Evolutionary conservation across 257 asterid species (phyloP).

Genomic region (Agastache rugosa): DNA sequence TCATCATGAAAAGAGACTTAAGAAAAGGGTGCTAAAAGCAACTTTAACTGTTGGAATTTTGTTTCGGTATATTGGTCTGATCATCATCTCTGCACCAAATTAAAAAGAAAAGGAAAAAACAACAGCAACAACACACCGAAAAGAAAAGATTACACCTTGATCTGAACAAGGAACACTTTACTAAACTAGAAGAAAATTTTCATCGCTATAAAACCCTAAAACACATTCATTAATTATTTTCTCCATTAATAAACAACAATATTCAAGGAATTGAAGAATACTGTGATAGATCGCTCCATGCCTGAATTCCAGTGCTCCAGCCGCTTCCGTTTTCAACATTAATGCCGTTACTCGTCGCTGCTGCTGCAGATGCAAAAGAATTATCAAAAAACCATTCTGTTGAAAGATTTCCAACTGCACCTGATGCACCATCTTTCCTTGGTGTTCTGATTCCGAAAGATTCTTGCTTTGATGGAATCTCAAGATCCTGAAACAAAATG

Average conservation of each 20-base stretch:
- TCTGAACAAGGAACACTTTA: neutral
- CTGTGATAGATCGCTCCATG: conserved; percentile 63
- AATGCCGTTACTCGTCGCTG: conserved; percentile 43
- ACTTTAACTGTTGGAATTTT: neutral
- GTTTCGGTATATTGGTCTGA: conserved; percentile 12
- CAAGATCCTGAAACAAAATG: conserved; percentile 66
- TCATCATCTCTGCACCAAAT: conserved; percentile 16
- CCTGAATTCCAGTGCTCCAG: conserved; percentile 76
- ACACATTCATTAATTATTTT: neutral
- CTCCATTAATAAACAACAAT: neutral
- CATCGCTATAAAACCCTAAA: conserved; percentile 15
- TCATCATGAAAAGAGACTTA: conserved; percentile 19
- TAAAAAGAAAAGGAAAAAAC: neutral
- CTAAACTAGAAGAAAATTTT: conserved; percentile 1
- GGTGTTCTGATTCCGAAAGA: conserved; percentile 31
- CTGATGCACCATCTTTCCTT: conserved; percentile 49
- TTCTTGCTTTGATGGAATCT: conserved; percentile 42
- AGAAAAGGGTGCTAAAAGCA: conserved; percentile 14
- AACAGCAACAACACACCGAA: neutral
- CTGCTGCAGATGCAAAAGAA: conserved; percentile 45
- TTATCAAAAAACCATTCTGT: conserved; percentile 80
- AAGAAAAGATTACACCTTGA: conserved; percentile 13
- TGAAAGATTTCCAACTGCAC: conserved; percentile 44
- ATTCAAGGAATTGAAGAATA: conserved; percentile 59
- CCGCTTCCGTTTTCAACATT: conserved; percentile 44